Evolutionary conservation across 345 rosid genomes (phyloP), one percentile per base, ranked within the genome.

Genomic region (Eucalyptus dawsonii): DNA sequence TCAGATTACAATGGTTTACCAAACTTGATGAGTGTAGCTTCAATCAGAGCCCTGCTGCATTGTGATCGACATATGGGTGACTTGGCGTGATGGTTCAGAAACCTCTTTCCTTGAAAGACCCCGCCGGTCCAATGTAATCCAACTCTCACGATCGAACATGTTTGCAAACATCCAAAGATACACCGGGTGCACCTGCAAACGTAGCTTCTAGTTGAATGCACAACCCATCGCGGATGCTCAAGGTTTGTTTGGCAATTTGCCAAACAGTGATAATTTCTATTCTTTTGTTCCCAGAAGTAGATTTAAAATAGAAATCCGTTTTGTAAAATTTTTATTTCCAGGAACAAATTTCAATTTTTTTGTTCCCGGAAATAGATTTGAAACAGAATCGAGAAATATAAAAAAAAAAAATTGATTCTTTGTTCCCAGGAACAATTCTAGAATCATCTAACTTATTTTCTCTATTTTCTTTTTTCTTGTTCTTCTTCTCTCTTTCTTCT

Each of bases 281-380:
- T 51, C 4, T 51, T 51, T 16, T 51, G 9, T 51, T 51, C 0
- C 8, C 0, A 16, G 1, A 0, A 50, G 0, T 6, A 16, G 9
- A 51, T 51, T 51, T 51, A 0, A 51, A 51, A 51, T 3, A 16
- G 21, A 51, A 51, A 51, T 51, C 21, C 0, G 1, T 51, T 51
- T 6, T 0, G 22, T 51, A 6, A 16, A 51, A 6, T 51, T 51
- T 51, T 16, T 51, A 1, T 51, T 51, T 2, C 2, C 1, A 0
- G 8, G 21, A 51, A 51, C 2, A 51, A 51, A 16, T 51, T 51
- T 51, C 19, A 0, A 50, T 15, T 6, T 15, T 50, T 51, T 51
- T 15, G 8, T 51, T 51, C 2, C 0, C 1, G 9, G 2, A 51
- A 51, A 0, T 51, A 16, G 21, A 51, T 51, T 51, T 51, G 8